Evolutionary conservation across 768 basidiomycete species (phyloP), one percentile per base, ranked within the genome.

Genomic region (Psilocybe azurescens): DNA sequence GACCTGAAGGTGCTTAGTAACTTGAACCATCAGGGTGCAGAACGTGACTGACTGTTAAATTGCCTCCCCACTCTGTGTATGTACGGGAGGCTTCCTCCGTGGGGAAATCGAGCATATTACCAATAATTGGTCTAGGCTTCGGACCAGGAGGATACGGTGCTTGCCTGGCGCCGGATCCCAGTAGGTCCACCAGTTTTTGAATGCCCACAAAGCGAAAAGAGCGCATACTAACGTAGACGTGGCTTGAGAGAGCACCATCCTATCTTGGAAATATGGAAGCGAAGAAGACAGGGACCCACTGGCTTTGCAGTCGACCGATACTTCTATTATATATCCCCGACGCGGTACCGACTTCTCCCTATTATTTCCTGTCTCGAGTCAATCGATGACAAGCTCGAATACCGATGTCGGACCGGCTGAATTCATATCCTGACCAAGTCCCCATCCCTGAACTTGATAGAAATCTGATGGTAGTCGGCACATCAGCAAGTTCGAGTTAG

Each of bases 61-160:
- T 52, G 50, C 36, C 62, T 60, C 8, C 57, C 69, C 63, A 65
- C 55, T 65, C 57, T 18, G 56, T 3, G 33, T 67, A 70, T 9
- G 41, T 28, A 8, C 56, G 53, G 11, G 59, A 29, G 8, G 56
- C 48, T 29, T 67, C 55, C 2, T 24, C 13, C 20, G 39, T 61
- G 18, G 65, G 67, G 30, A 70, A 60, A 13, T 70, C 67, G 0
- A 69, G 44, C 46, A 65, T 9, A 18, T 70, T 70, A 13, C 67
- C 74, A 39, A 77, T 72, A 24, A 75, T 18, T 13, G 78, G 63
- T 29, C 57, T 65, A 11, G 73, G 63, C 39, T 73, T 69, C 7
- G 73, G 65, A 20, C 70, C 73, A 7, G 69, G 72, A 5, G 65
- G 62, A 49, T 49, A 58, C 1, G 56, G 47, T 38, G 41, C 14